Evolutionary conservation across 371 early-diverging fungal genomes (phyloP).

Genomic region (Mortierella sp.): DNA sequence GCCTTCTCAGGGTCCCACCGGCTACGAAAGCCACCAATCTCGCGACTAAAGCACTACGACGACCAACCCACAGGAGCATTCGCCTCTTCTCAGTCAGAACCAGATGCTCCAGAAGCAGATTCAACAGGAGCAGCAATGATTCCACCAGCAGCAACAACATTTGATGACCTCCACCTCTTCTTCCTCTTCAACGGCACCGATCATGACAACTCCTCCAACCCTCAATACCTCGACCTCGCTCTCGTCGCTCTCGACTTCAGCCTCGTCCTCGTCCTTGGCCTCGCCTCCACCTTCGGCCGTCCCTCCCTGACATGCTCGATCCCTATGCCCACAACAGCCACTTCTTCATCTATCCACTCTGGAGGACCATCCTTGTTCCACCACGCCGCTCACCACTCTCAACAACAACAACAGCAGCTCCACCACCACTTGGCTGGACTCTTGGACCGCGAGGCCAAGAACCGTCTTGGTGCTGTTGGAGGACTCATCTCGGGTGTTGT

Average conservation of each 20-base stretch:
- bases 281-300: constrained; percentile 40
- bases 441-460: constrained; percentile 40
- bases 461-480: constrained; percentile 18
- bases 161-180: constrained; percentile 6
- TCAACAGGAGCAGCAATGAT: constrained; percentile 44
- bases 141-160: constrained; percentile 41
- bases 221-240: constrained; percentile 9
- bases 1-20: constrained; percentile 3
- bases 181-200: not conserved
- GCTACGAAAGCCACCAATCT: constrained; percentile 9
- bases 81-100: constrained; percentile 34
- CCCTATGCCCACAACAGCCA: constrained; percentile 29
- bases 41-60: constrained; percentile 3
- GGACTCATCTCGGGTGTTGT: constrained; percentile 22
- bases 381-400: constrained; percentile 14
- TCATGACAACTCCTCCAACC: constrained; percentile 1
- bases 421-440: constrained; percentile 22
- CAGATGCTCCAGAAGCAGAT: constrained; percentile 50
- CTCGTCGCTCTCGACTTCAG: constrained; percentile 28
- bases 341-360: constrained; percentile 1
- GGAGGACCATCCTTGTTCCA: not conserved
- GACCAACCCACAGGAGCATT: constrained; percentile 17
- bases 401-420: constrained; percentile 3
- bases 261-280: constrained; percentile 24
- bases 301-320: constrained; percentile 41